These are phyloP conservation scores for Baudoinia panamericana DNA, from an alignment of 495 filamentous ascomycete genomes.

Conservation along the genomic window DNA sequence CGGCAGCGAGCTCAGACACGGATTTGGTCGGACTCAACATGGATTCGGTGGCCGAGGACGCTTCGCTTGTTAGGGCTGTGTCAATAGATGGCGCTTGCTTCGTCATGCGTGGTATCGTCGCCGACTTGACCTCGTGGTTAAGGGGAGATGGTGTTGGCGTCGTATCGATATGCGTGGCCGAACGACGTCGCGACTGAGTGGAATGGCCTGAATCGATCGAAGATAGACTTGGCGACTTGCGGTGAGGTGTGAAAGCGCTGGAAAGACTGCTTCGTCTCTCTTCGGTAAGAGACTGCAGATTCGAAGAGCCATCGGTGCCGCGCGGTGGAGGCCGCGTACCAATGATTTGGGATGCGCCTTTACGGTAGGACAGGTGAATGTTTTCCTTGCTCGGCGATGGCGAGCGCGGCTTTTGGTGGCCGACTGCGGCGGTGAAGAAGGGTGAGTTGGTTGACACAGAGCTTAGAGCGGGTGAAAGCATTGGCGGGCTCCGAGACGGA, in stretches of 20 bases:
- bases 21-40: constrained; percentile 40
- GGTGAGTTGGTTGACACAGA: constrained; percentile 19
- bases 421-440: constrained; percentile 11
- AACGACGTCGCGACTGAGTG: constrained; percentile 8
- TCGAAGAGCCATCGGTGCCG: constrained; percentile 1
- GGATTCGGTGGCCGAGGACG: no score
- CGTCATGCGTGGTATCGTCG: constrained; percentile 3
- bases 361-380: constrained; percentile 32
- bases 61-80: no score
- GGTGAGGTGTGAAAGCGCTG: constrained; percentile 1
- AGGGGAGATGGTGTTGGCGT: constrained; percentile 8
- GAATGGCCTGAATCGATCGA: constrained; percentile 17
- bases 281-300: neutral
- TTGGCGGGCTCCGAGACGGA: constrained; percentile 13
- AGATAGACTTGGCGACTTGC: constrained; percentile 16
- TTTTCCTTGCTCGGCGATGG: constrained; percentile 29
- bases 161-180: constrained; percentile 9
- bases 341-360: constrained; percentile 31
- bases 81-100: constrained; percentile 8
- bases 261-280: constrained; percentile 1
- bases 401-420: constrained; percentile 14
- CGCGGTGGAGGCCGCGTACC: constrained; percentile 14
- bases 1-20: constrained; percentile 51
- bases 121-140: constrained; percentile 6
- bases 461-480: constrained; percentile 22